These are phyloP conservation scores for Calonectria crousiana DNA, from an alignment of 2,329 filamentous ascomycete species.

Conservation along the genomic window DNA sequence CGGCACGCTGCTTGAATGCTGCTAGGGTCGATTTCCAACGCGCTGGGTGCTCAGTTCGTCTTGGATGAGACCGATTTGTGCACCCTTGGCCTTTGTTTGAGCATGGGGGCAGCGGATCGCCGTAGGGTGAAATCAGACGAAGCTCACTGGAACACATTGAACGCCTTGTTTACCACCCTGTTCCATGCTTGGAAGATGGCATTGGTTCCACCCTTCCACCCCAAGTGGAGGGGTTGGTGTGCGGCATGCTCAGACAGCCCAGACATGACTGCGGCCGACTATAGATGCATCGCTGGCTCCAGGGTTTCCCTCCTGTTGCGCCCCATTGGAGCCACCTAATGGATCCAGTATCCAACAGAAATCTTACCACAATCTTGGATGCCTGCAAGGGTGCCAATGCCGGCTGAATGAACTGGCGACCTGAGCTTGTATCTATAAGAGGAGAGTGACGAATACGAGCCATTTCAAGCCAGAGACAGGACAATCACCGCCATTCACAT, in stretches of 20 bases:
- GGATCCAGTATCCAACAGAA: conserved; percentile 24
- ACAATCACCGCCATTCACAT: conserved; percentile 28
- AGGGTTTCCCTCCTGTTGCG: conserved; percentile 35
- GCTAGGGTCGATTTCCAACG: conserved; percentile 3
- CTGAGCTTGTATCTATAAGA: conserved; percentile 22
- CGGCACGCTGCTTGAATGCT: not conserved
- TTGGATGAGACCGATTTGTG: conserved; percentile 15
- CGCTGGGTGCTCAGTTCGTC: conserved; percentile 7
- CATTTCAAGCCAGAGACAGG: conserved; percentile 29
- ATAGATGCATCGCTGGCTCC: conserved; percentile 36
- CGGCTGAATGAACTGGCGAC: conserved; percentile 29
- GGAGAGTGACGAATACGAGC: conserved; percentile 24
- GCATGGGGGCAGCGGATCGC: conserved; percentile 17
- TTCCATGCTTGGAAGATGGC: conserved; percentile 39
- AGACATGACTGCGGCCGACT: conserved; percentile 40
- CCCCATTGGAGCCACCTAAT: conserved; percentile 35
- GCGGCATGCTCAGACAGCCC: conserved; percentile 38
- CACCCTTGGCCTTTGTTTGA: conserved; percentile 22
- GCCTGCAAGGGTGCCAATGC: conserved; percentile 31
- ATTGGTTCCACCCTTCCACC: conserved; percentile 46
- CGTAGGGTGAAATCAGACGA: conserved; percentile 29
- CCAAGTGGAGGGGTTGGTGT: conserved; percentile 43
- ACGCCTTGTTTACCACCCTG: conserved; percentile 32
- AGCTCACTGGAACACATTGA: conserved; percentile 30
- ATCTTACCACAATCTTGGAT: conserved; percentile 37